These are phyloP conservation scores for Xylaria sp. DNA, from an alignment of 2,329 filamentous ascomycete genomes.

Conservation along the genomic window DNA sequence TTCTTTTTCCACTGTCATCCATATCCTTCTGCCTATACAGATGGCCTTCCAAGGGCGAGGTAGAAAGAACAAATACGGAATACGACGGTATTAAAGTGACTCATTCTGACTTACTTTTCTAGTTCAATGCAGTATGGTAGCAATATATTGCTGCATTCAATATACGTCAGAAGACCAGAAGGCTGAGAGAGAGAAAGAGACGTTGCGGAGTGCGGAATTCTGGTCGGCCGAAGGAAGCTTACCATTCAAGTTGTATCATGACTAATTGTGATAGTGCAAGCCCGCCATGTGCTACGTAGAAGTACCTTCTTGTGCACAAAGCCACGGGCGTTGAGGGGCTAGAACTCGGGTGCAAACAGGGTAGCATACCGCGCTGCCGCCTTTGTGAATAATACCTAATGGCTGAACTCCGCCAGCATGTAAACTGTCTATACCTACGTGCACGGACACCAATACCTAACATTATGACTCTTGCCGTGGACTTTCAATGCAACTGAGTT, in stretches of 20 bases:
- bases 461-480: not conserved
- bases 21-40: not conserved
- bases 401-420: slow-evolving; percentile 21
- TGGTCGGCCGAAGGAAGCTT: not conserved
- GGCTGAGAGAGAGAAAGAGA: not conserved
- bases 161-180: slow-evolving; percentile 2
- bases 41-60: not conserved
- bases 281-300: not conserved
- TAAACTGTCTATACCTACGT: not conserved
- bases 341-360: not conserved
- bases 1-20: slow-evolving; percentile 5
- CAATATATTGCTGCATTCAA: not conserved
- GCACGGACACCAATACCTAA: not conserved
- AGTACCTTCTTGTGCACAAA: not conserved
- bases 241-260: not conserved
- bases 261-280: slow-evolving; percentile 11
- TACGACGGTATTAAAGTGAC: not conserved
- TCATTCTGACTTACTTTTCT: not conserved
- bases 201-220: not conserved
- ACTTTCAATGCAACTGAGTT: not conserved
- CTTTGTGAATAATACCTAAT: not conserved
- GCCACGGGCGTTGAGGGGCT: not conserved
- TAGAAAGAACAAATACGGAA: not conserved
- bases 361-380: slow-evolving; percentile 1
- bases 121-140: not conserved